phyloP scores from a whole-genome alignment of 148 eudicot species.

The Chenopodium quinoa region DNA sequence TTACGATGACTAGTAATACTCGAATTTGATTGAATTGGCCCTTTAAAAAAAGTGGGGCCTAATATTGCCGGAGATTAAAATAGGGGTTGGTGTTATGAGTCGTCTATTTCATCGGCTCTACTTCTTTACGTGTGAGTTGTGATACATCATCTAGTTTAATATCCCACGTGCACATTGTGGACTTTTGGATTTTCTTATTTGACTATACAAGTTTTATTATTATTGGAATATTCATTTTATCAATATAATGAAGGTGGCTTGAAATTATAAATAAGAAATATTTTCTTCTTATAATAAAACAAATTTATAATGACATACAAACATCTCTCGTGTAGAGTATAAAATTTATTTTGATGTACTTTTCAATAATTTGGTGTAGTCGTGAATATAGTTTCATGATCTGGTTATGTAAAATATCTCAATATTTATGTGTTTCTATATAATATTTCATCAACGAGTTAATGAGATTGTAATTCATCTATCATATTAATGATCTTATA shows the following conservation, averaged over 20 bases:
- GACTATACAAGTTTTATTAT: background rate
- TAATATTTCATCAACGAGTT: no score
- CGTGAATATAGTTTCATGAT: no score
- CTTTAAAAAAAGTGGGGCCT: background rate
- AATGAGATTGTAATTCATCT: no score
- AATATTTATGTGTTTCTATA: no score
- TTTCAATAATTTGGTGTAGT: no score
- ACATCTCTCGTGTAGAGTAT: no score
- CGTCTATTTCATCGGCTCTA: background rate
- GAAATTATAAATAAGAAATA: no score
- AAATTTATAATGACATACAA: no score
- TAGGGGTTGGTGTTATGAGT: background rate
- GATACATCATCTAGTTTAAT: background rate
- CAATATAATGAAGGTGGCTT: background rate
- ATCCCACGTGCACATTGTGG: slow-evolving; percentile 4
- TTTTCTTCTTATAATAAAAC: no score
- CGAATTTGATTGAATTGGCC: background rate
- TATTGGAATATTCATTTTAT: background rate
- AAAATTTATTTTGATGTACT: no score
- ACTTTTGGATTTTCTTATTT: background rate
- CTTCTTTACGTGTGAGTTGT: background rate
- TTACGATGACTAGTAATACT: background rate
- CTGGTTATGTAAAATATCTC: no score
- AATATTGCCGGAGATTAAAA: background rate
- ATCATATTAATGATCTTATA: no score